A percentile compares a stretch with the other conserved stretches of the same genome.
Conservation (phyloP, 441 rosid genomes). For the Brassica hybrid region DNA sequence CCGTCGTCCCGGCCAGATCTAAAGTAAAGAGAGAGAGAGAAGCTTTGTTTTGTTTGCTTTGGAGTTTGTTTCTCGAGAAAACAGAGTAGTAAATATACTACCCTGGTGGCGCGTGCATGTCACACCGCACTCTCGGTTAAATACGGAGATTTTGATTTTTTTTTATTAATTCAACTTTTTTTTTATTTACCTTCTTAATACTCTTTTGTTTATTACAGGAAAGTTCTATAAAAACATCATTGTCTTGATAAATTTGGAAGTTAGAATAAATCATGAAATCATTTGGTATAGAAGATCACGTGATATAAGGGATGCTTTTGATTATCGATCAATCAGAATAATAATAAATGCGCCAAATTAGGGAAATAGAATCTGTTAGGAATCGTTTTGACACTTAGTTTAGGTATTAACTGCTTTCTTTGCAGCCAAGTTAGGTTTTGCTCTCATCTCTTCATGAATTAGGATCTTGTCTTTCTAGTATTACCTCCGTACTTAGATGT, state of each 20-base stretch:
- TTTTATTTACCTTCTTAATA: background rate
- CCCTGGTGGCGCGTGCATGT: conserved; percentile 41
- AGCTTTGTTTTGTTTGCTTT: background rate
- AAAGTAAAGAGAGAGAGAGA: background rate
- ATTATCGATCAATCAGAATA: background rate
- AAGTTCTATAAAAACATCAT: conserved; percentile 17
- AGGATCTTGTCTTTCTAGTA: background rate
- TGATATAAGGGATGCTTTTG: conserved; percentile 20
- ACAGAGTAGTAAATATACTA: background rate
- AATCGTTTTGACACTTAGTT: conserved; percentile 11
- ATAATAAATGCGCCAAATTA: background rate
- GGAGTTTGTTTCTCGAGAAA: conserved; percentile 21
- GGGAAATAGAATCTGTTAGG: conserved; percentile 7
- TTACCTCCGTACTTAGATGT: background rate
- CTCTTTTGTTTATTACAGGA: background rate
- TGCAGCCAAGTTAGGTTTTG: background rate
- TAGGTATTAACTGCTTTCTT: conserved; percentile 6
- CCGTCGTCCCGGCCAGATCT: conserved; percentile 37
- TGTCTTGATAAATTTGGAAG: background rate
- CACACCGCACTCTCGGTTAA: conserved; percentile 28
- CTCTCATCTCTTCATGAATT: background rate
- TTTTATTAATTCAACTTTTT: background rate
- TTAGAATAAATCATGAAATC: conserved; percentile 21
- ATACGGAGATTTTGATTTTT: background rate
- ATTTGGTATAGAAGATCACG: conserved; percentile 29